Conservation (phyloP, 805 yeast genomes). For the Yamadazyma sp. region DNA sequence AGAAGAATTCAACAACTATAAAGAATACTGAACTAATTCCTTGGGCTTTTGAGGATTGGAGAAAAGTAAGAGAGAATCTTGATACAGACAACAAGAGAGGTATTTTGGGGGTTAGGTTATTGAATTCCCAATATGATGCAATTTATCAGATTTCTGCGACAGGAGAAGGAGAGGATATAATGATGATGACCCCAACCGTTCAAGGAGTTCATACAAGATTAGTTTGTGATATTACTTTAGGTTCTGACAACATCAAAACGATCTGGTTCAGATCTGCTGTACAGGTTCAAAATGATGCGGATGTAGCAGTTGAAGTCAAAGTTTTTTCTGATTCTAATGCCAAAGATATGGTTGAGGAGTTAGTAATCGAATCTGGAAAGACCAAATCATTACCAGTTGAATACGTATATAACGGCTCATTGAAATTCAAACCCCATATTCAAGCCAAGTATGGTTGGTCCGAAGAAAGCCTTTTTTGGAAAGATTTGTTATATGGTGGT, state of each 20-base stretch:
- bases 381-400: conserved; percentile 73
- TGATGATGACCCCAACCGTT: conserved; percentile 60
- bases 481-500: conserved; percentile 46
- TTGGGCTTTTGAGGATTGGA: conserved; percentile 97
- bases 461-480: conserved; percentile 61
- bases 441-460: conserved; percentile 66
- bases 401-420: conserved; percentile 53
- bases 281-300: conserved; percentile 56
- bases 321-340: conserved; percentile 34
- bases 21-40: conserved; percentile 51
- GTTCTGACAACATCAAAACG: conserved; percentile 74
- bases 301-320: conserved; percentile 54
- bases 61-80: conserved; percentile 74
- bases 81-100: conserved; percentile 62
- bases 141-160: conserved; percentile 61
- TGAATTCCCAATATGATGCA: conserved; percentile 53
- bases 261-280: conserved; percentile 78
- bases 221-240: conserved; percentile 64
- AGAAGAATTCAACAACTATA: conserved; percentile 28
- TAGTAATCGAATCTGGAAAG: conserved; percentile 50
- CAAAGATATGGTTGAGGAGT: conserved; percentile 8
- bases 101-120: conserved; percentile 58
- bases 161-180: conserved; percentile 79
- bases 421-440: conserved; percentile 62
- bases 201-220: conserved; percentile 69